These are phyloP conservation scores for Thelephora aurantiotincta DNA, from an alignment of 768 basidiomycete genomes.

Conservation along the genomic window DNA sequence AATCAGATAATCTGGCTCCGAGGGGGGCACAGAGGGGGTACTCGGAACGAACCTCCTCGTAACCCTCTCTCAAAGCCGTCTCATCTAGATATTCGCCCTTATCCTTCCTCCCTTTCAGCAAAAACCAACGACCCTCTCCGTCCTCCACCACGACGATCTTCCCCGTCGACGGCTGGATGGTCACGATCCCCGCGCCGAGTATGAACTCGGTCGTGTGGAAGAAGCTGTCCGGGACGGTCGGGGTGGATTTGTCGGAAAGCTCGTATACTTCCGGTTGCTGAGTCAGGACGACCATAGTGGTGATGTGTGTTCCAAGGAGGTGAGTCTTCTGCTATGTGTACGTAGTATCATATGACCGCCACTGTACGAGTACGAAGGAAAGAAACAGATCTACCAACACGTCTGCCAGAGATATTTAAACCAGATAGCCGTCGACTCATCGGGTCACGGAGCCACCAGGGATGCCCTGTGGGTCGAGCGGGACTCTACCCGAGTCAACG, in stretches of 20 bases:
- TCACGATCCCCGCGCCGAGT: constrained; percentile 50
- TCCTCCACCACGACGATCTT: constrained; percentile 33
- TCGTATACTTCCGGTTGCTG: neutral
- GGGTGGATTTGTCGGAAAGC: constrained; percentile 26
- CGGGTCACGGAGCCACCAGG: neutral
- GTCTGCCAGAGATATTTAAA: too few species aligned
- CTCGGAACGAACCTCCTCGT: constrained; percentile 38
- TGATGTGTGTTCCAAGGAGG: too few species aligned
- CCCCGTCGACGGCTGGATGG: constrained; percentile 42
- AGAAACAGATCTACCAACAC: too few species aligned
- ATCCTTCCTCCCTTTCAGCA: constrained; percentile 55
- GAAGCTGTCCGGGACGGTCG: constrained; percentile 26
- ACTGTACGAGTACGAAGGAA: too few species aligned
- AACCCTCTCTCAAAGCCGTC: constrained; percentile 47
- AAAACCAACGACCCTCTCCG: constrained; percentile 27
- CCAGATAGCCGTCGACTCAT: constrained; percentile 2
- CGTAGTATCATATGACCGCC: too few species aligned
- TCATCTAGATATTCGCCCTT: constrained; percentile 46
- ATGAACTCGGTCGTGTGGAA: constrained; percentile 40
- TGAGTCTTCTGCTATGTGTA: too few species aligned
- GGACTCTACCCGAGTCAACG: neutral
- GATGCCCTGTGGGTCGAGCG: too few species aligned
- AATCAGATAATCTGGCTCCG: neutral
- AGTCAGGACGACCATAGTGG: too few species aligned
- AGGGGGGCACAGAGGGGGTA: neutral